A percentile compares a stretch with the other conserved stretches of the same genome.
phyloP scores from a whole-genome alignment of 176 grass and related monocot species.

The Poa annua region DNA sequence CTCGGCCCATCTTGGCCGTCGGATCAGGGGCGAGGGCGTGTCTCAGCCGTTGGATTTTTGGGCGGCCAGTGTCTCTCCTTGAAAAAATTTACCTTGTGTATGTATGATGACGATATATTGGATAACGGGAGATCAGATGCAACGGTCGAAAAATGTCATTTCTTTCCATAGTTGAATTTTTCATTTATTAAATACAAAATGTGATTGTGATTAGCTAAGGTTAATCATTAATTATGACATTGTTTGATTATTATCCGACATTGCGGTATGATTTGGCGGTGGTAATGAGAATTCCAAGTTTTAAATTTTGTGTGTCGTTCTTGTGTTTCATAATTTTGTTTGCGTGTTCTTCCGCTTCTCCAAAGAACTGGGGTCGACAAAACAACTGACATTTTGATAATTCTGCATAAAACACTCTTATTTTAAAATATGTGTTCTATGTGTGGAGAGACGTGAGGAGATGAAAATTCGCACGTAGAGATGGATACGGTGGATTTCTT shows the following conservation, averaged over 20 bases:
- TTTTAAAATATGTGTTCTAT: too few species aligned
- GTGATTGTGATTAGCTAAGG: neutral
- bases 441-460: too few species aligned
- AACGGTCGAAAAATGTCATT: slow-evolving; percentile 37
- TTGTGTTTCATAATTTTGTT: neutral
- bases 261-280: neutral
- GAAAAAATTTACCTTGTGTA: neutral
- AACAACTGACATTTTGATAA: too few species aligned
- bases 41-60: neutral
- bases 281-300: neutral
- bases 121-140: slow-evolving; percentile 35
- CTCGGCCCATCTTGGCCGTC: neutral
- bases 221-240: neutral
- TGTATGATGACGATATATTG: slow-evolving; percentile 24
- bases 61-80: neutral
- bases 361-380: too few species aligned
- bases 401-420: too few species aligned
- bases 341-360: neutral
- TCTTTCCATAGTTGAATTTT: neutral
- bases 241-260: neutral
- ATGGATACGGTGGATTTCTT: too few species aligned
- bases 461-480: too few species aligned
- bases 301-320: neutral
- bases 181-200: neutral
- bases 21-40: neutral